Base-by-base conservation (phyloP, 106 monocot species). In the Dendrobium catenatum region DNA sequence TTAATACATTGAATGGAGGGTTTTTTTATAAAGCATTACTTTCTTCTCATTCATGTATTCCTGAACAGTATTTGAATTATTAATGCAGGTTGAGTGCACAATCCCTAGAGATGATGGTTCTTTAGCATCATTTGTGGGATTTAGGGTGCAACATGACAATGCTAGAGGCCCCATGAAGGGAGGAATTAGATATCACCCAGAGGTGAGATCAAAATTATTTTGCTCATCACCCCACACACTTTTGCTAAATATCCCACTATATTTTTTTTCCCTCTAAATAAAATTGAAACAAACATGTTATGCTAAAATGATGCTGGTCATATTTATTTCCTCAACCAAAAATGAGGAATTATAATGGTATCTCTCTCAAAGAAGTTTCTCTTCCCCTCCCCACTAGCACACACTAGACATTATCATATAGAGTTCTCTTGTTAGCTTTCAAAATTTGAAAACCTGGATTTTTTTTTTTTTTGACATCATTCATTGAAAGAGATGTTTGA, bases 131-230 rank as follows among this genome's bases (percentile, higher is more conserved):
- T 93, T 86, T 88, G 95, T 95, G 5, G 95, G 92, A 47, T 95
- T 95, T 74, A 83, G 92, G 81, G 92, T 95, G 55, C 95, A 95
- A 72, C 95, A 95, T 81, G 95, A 95, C 78, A 95, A 95, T 84
- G 90, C 95, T 54, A 90, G 92, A 84, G 92, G 92, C 24, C 92
- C 92, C 47, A 93, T 93, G 93, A 93, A 93, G 86, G 93, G 95
- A 73, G 91, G 93, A 78, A 93, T 95, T 74, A 88, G 95, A 89
- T 93, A 95, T 85, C 92, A 93, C 80, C 93, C 83, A 61, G 89
- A 95, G 95, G 95, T 95, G 80, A 59, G 82, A 22, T 49, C 31
- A 41, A 24, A 66, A 47, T 80, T 79, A 42, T 15, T 78, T 16
- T 49, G 75, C 42, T 67, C 15, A 68, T 37, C 72, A 33, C 13